phyloP scores from a whole-genome alignment of 495 filamentous ascomycete genomes.

The Letharia lupina region DNA sequence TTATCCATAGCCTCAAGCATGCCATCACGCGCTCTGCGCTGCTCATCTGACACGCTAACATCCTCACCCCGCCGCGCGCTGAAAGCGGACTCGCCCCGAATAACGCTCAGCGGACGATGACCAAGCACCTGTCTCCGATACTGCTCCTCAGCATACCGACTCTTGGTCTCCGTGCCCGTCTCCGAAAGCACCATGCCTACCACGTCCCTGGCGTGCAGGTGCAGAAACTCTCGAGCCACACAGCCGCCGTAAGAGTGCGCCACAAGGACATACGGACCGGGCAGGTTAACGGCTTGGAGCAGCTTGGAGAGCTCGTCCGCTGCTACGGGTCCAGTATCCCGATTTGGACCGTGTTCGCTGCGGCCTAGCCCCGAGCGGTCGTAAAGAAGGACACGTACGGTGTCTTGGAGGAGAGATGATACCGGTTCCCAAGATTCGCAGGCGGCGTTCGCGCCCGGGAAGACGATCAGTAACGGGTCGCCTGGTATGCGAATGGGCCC shows the following conservation, averaged over 20 bases:
- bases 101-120: constrained; percentile 33
- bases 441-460: constrained; percentile 41
- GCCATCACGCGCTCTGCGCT: too few relatives aligned
- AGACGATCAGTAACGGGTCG: constrained; percentile 37
- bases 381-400: constrained; percentile 34
- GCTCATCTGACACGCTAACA: not conserved
- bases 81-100: constrained; percentile 29
- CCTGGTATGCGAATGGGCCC: constrained; percentile 23
- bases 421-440: constrained; percentile 38
- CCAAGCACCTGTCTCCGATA: constrained; percentile 29
- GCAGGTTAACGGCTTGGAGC: constrained; percentile 20
- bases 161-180: constrained; percentile 32
- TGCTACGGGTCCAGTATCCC: constrained; percentile 22
- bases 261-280: constrained; percentile 37
- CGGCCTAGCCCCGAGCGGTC: constrained; percentile 37
- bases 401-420: constrained; percentile 27
- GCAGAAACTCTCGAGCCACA: constrained; percentile 41
- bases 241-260: constrained; percentile 47
- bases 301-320: constrained; percentile 33
- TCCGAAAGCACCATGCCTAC: constrained; percentile 38
- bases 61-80: not conserved
- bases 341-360: constrained; percentile 28
- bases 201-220: constrained; percentile 29
- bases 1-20: constrained; percentile 23
- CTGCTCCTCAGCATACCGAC: constrained; percentile 35